These are phyloP conservation scores for Petasospora rhodanensis DNA, from an alignment of 1,139 yeast genomes.

Conservation along the genomic window DNA sequence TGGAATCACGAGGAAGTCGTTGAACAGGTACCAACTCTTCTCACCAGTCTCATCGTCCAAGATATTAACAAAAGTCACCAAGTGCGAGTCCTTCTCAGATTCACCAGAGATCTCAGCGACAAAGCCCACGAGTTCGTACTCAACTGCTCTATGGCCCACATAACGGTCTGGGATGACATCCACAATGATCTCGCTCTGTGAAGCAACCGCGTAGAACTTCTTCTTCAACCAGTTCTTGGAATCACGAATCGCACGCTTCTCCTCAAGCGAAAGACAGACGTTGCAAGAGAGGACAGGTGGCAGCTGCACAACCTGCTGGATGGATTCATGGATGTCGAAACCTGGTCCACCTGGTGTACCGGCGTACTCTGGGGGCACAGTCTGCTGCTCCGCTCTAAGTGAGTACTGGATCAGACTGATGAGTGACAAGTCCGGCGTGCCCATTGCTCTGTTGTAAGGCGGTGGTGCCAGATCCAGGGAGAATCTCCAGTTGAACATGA, in stretches of 20 bases:
- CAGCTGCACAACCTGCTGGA: conserved; percentile 44
- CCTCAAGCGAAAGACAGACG: conserved; percentile 48
- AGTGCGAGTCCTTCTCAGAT: conserved; percentile 49
- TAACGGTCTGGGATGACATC: conserved; percentile 8
- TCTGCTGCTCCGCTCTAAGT: too few species aligned
- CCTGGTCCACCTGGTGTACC: too few species aligned
- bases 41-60: conserved; percentile 28
- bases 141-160: conserved; percentile 20
- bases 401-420: too few species aligned
- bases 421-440: too few species aligned
- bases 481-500: too few species aligned
- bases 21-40: conserved; percentile 74
- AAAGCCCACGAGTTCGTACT: conserved; percentile 61
- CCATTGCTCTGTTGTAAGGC: too few species aligned
- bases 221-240: conserved; percentile 57
- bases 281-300: conserved; percentile 69
- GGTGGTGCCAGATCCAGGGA: conserved; percentile 36
- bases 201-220: conserved; percentile 57
- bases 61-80: conserved; percentile 57
- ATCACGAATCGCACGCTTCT: conserved; percentile 39
- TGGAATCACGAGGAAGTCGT: conserved; percentile 85
- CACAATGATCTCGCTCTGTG: too few species aligned
- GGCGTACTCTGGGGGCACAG: too few species aligned
- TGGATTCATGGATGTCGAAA: conserved; percentile 50
- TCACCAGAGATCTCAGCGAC: conserved; percentile 65